phyloP scores from a whole-genome alignment of 179 eudicot genomes.

The Heliamphora pulchella region DNA sequence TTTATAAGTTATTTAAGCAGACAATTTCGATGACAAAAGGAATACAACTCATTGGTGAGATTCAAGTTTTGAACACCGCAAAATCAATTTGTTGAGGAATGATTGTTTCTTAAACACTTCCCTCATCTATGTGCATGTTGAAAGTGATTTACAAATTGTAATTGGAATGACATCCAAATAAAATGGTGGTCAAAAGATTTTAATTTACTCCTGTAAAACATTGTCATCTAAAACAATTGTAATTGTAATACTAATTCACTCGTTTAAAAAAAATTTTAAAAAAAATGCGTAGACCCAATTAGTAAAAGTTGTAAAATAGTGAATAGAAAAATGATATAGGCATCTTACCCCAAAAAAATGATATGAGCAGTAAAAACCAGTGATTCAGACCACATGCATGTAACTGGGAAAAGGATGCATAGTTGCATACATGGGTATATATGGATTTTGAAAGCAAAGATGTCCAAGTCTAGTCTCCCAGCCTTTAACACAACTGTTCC shows the following conservation, averaged over 20 bases:
- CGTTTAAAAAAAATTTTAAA: background rate
- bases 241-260: background rate
- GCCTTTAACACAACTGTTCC: background rate
- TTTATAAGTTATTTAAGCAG: background rate
- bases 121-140: background rate
- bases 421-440: background rate
- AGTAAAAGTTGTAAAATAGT: background rate
- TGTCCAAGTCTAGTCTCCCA: background rate
- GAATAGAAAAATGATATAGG: background rate
- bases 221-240: background rate
- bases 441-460: slow-evolving; percentile 9
- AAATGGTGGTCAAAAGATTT: too few species aligned
- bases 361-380: background rate
- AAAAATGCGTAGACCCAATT: background rate
- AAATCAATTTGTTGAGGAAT: background rate
- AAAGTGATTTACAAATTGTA: too few species aligned
- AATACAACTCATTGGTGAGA: background rate
- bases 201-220: background rate
- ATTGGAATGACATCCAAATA: too few species aligned
- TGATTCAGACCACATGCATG: background rate
- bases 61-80: background rate
- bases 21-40: background rate
- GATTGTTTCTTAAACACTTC: background rate
- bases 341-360: background rate
- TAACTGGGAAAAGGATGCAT: background rate